Evolutionary conservation across 1,139 yeast species (phyloP).

Genomic region (Saccharomycopsis phalli): DNA sequence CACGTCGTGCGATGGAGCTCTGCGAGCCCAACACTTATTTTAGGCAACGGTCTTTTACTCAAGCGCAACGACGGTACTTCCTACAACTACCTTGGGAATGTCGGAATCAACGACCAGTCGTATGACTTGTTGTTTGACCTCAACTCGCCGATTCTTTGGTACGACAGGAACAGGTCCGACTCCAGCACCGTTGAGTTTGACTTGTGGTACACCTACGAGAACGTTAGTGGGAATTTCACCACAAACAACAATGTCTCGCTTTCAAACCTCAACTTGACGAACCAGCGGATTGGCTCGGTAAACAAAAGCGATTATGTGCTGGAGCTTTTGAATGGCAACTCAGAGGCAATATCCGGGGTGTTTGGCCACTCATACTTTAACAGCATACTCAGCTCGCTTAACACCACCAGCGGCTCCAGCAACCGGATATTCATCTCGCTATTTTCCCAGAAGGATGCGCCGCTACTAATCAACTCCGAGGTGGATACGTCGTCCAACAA

Average conservation of each 20-base stretch:
- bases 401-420: constrained; percentile 2
- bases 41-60: no score
- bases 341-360: constrained; percentile 5
- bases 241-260: constrained; percentile 1
- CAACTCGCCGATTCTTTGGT: constrained; percentile 14
- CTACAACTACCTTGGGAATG: neutral
- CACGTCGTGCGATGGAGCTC: no score
- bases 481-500: neutral
- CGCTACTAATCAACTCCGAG: constrained; percentile 4
- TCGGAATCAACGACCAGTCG: constrained; percentile 3
- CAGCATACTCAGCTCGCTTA: constrained; percentile 7
- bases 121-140: constrained; percentile 9
- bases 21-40: no score
- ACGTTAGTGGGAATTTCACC: constrained; percentile 4
- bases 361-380: constrained; percentile 18
- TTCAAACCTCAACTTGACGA: constrained; percentile 2
- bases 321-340: neutral
- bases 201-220: constrained; percentile 2
- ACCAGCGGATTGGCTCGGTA: constrained; percentile 8
- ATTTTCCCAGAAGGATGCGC: constrained; percentile 2
- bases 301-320: neutral
- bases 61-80: no score
- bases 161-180: neutral
- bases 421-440: constrained; percentile 5
- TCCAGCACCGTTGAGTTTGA: neutral